phyloP scores from a whole-genome alignment of 139 green algal species.

The Chlorella sorokiniana region DNA sequence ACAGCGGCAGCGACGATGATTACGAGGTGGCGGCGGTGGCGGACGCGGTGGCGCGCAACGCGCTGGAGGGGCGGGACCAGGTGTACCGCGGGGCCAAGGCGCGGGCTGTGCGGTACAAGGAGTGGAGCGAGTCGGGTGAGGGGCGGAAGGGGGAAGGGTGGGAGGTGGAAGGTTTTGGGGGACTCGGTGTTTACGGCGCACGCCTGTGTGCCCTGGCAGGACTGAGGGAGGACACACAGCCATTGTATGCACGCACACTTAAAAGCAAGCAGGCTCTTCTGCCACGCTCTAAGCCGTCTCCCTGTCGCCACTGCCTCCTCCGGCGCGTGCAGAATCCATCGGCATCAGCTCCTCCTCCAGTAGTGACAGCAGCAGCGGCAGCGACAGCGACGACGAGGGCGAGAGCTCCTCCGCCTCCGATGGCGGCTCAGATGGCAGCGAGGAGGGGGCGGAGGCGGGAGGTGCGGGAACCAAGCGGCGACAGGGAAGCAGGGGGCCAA shows the following conservation, averaged over 20 bases:
- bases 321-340: neutral
- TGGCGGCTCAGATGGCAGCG: neutral
- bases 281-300: too few species aligned
- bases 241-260: neutral
- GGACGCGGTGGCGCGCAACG: constrained; percentile 13
- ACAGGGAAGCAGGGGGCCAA: neutral
- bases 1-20: constrained; percentile 32
- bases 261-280: too few species aligned
- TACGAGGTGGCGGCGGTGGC: constrained; percentile 1
- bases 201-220: too few species aligned
- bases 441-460: too few species aligned
- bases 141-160: too few species aligned
- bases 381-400: neutral
- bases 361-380: neutral
- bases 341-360: neutral
- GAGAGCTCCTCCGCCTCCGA: neutral
- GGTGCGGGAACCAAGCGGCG: too few species aligned
- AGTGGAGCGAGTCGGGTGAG: constrained; percentile 29
- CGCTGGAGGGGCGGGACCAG: constrained; percentile 22
- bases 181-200: too few species aligned
- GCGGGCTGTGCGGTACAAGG: constrained; percentile 27
- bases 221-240: too few species aligned
- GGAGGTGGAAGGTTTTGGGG: too few species aligned
- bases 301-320: neutral
- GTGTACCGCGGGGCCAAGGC: constrained; percentile 11